Base-by-base conservation (phyloP, 768 basidiomycete species). In the Holtermanniella nyarrowii region DNA sequence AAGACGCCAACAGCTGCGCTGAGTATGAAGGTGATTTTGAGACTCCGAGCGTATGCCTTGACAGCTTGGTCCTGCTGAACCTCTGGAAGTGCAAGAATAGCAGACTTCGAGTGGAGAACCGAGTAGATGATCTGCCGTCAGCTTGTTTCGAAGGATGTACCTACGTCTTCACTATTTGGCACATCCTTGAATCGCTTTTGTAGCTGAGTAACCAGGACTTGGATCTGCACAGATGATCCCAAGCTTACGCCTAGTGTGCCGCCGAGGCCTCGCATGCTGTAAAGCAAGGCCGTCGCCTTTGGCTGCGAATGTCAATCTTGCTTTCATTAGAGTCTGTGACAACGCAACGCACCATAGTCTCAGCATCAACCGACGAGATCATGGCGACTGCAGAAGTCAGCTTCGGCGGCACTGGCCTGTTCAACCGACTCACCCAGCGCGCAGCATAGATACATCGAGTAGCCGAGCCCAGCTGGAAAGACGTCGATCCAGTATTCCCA, bases 241-340 rank as follows among this genome's bases (percentile, higher is more conserved):
- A 66, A 27, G 18, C 63, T 59, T 4, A 71, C 60, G 13, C 70
- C 70, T 2, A 68, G 50, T 1, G 70, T 68, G 12, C 50, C 65
- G 2, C 70, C 70, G 12, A 71, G 61, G 13, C 59, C 58, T n/a
- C 70, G 59, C n/a, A 57, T 52, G 20, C 62, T 69, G 53, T 68
- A 71, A 10, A 69, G 56, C 5, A 69, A 40, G 2, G 70, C 68
- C 1, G 70, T 71, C 4, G 70, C 70, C 52, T 66, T 64, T 16
- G 70, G 68, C 66, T 62, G 46, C 13, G 14, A 14, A 4, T 16
- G 48, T 37, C 18, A 12, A 12, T 23, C 21, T 21, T 21, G 13
- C 21, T 44, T 11, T 22, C 21, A 12, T 11, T 26, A 24, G 22
- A 47, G 4, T 37, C 31, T 14, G 37, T 16, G 11, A 20, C 18